Evolutionary conservation across 2,329 filamentous ascomycete genomes (phyloP).

Genomic region (Arthroderma sp.): DNA sequence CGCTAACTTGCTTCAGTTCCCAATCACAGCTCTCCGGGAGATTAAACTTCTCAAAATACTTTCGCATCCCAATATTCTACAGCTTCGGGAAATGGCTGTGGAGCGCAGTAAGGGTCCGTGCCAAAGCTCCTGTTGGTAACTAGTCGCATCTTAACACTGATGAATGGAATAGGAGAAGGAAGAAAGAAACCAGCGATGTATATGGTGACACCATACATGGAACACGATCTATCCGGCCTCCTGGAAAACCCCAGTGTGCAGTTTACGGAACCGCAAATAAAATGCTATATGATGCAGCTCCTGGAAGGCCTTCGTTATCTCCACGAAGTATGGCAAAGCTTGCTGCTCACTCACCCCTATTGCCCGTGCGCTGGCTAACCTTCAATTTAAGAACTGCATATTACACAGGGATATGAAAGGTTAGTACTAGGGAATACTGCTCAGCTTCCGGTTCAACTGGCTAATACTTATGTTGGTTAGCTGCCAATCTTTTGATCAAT

Average conservation of each 20-base stretch:
- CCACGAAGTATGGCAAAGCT: slow-evolving; percentile 47
- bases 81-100: slow-evolving; percentile 89
- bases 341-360: too few relatives aligned
- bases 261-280: slow-evolving; percentile 83
- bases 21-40: slow-evolving; percentile 93
- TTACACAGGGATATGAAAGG: slow-evolving; percentile 94
- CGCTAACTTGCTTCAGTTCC: slow-evolving; percentile 47
- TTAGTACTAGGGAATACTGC: slow-evolving; percentile 10
- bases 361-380: too few relatives aligned
- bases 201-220: slow-evolving; percentile 98
- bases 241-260: slow-evolving; percentile 86
- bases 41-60: slow-evolving; percentile 95
- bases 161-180: slow-evolving; percentile 47
- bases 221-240: slow-evolving; percentile 93
- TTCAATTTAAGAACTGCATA: slow-evolving; percentile 48
- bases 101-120: slow-evolving; percentile 51
- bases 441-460: background rate
- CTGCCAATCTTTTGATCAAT: slow-evolving; percentile 91
- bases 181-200: slow-evolving; percentile 74
- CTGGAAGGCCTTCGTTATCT: slow-evolving; percentile 81
- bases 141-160: too few relatives aligned
- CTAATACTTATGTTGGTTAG: slow-evolving; percentile 26
- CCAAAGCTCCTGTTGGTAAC: too few relatives aligned
- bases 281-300: slow-evolving; percentile 92
- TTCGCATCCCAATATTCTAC: slow-evolving; percentile 78